Percentiles rank a stretch among this genome's conserved stretches.
phyloP scores from a whole-genome alignment of 768 basidiomycete species.

The Russula abietina region DNA sequence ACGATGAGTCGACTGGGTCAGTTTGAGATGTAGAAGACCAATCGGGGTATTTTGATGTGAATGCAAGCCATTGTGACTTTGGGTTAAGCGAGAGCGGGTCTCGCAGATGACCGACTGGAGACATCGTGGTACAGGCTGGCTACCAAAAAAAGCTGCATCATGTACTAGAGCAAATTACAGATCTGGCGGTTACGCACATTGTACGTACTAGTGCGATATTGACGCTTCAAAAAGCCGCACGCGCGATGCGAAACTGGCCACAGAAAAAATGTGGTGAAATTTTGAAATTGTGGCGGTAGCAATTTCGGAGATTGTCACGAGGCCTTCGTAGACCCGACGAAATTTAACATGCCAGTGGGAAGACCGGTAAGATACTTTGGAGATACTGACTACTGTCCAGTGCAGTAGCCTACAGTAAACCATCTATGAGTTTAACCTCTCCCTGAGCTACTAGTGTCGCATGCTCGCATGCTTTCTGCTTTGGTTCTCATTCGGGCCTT shows the following conservation, averaged over 20 bases:
- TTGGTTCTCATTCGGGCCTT: too few species aligned
- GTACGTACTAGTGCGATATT: too few species aligned
- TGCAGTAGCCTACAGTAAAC: too few species aligned
- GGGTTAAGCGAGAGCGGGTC: conserved; percentile 16
- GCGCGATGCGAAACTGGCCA: not conserved
- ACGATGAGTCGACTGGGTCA: not conserved
- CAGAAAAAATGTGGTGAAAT: not conserved
- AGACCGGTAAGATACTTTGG: too few species aligned
- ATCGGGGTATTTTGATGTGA: conserved; percentile 7
- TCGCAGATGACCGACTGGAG: conserved; percentile 1
- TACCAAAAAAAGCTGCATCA: not conserved
- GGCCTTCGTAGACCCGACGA: too few species aligned
- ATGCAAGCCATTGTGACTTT: conserved; percentile 11
- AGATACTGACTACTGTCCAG: too few species aligned
- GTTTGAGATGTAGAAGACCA: not conserved
- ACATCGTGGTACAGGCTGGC: conserved; percentile 2
- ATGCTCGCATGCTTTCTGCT: too few species aligned
- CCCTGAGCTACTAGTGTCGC: too few species aligned
- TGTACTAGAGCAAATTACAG: not conserved
- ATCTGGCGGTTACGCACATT: not conserved
- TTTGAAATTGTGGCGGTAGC: too few species aligned
- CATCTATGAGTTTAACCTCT: too few species aligned
- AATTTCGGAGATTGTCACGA: too few species aligned
- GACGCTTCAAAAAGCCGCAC: not conserved
- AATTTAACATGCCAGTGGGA: too few species aligned